Evolutionary conservation across 306 rosid genomes (phyloP).

Genomic region (Inga leiocalycina): DNA sequence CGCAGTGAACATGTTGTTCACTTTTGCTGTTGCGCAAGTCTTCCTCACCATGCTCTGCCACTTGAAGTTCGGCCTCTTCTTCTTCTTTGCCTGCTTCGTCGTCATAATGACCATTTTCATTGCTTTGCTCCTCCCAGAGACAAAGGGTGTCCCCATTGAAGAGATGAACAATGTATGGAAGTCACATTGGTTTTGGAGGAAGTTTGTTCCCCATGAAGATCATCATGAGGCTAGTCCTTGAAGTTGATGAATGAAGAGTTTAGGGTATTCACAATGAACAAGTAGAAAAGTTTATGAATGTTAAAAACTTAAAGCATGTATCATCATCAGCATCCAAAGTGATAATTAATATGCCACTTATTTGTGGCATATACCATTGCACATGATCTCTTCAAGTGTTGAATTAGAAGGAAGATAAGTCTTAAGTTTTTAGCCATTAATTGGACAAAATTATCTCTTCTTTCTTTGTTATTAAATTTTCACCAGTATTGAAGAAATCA

Average conservation of each 20-base stretch:
- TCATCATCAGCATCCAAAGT: too few species aligned
- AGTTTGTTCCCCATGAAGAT: neutral
- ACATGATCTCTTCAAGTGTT: too few species aligned
- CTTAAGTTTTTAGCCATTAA: too few species aligned
- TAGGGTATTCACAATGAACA: neutral
- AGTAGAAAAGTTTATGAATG: neutral
- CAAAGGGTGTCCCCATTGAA: neutral
- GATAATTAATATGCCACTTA: too few species aligned
- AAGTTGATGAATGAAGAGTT: neutral
- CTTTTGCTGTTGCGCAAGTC: constrained; percentile 2
- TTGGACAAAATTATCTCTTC: too few species aligned
- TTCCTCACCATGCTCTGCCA: constrained; percentile 16
- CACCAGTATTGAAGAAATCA: too few species aligned
- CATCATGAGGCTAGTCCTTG: neutral
- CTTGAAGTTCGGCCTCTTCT: constrained; percentile 6
- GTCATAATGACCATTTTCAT: constrained; percentile 10
- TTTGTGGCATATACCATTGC: too few species aligned
- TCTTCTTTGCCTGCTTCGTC: constrained; percentile 7
- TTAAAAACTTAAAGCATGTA: neutral
- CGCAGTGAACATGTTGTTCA: constrained; percentile 8
- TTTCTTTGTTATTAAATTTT: too few species aligned
- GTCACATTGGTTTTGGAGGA: constrained; percentile 3
- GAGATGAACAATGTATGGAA: neutral
- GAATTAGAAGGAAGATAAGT: too few species aligned
- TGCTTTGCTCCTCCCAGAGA: constrained; percentile 2